phyloP scores from a whole-genome alignment of 495 filamentous ascomycete species.

The Lasiosphaeria hispida region DNA sequence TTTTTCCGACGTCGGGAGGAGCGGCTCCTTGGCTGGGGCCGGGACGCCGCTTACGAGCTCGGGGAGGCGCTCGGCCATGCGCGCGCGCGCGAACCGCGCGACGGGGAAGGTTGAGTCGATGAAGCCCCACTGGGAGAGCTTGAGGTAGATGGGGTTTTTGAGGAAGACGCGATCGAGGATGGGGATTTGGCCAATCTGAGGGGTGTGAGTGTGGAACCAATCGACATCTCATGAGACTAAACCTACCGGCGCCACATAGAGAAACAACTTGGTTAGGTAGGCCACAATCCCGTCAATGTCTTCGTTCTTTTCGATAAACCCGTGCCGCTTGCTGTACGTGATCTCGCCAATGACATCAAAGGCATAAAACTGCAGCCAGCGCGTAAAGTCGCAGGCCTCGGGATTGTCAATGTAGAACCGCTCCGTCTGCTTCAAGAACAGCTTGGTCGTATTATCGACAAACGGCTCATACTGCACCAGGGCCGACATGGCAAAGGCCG shows the following conservation, averaged over 20 bases:
- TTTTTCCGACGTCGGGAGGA: constrained; percentile 35
- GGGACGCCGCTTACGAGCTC: constrained; percentile 30
- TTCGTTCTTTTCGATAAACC: constrained; percentile 60
- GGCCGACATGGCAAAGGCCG: constrained; percentile 70
- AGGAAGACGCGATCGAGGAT: constrained; percentile 58
- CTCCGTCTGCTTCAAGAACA: constrained; percentile 63
- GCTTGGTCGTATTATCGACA: constrained; percentile 61
- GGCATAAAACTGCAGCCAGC: constrained; percentile 77
- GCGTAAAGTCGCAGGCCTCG: constrained; percentile 59
- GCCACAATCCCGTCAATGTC: constrained; percentile 62
- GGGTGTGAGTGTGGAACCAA: background rate
- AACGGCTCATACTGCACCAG: constrained; percentile 73
- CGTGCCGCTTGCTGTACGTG: constrained; percentile 62
- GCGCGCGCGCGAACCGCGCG: constrained; percentile 56
- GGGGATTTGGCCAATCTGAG: constrained; percentile 59
- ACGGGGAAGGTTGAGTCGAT: constrained; percentile 60
- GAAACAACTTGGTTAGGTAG: constrained; percentile 52
- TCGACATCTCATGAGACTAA: background rate
- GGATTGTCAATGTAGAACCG: constrained; percentile 53
- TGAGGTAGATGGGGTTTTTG: constrained; percentile 59
- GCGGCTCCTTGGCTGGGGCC: constrained; percentile 30
- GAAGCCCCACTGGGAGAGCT: constrained; percentile 46
- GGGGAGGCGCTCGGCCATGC: constrained; percentile 52
- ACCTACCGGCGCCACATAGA: constrained; percentile 60
- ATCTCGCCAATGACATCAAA: constrained; percentile 76